These are phyloP conservation scores for Paramecium sexaurelia DNA, from an alignment of 73 alveolate genomes.

Conservation along the genomic window DNA sequence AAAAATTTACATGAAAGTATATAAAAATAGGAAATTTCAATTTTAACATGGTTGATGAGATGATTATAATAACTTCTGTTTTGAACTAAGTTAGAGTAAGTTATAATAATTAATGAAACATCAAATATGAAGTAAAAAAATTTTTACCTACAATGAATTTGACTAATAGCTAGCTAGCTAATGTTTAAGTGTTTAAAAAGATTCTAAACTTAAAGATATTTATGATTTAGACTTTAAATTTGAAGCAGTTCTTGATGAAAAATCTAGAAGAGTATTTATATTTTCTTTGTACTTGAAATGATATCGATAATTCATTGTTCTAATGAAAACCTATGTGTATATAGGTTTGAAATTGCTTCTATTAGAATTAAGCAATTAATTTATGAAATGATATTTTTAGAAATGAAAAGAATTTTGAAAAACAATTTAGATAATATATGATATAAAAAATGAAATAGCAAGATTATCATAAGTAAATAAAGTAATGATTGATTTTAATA, in stretches of 20 bases:
- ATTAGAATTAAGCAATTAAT: neutral
- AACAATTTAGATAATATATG: too few relatives aligned
- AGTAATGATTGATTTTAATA: neutral
- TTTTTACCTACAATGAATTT: conserved; percentile 19
- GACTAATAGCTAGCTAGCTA: too few relatives aligned
- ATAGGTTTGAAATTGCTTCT: neutral
- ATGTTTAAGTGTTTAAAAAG: too few relatives aligned
- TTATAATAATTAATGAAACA: too few relatives aligned
- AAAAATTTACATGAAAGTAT: neutral
- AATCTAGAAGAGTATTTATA: conserved; percentile 65
- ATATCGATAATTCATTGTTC: conserved; percentile 4
- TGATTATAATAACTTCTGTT: neutral
- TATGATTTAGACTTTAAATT: conserved; percentile 45
- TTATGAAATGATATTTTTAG: neutral
- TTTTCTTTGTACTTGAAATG: conserved; percentile 18
- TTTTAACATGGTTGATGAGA: conserved; percentile 14
- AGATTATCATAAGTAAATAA: neutral
- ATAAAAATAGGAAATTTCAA: neutral
- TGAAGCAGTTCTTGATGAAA: conserved; percentile 55
- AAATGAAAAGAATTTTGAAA: neutral
- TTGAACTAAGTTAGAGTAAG: too few relatives aligned
- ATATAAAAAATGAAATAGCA: neutral
- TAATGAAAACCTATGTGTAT: too few relatives aligned
- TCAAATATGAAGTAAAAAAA: too few relatives aligned
- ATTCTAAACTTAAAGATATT: conserved; percentile 62